These are phyloP conservation scores for Ogataea henricii DNA, from an alignment of 805 yeast genomes.

Conservation along the genomic window DNA sequence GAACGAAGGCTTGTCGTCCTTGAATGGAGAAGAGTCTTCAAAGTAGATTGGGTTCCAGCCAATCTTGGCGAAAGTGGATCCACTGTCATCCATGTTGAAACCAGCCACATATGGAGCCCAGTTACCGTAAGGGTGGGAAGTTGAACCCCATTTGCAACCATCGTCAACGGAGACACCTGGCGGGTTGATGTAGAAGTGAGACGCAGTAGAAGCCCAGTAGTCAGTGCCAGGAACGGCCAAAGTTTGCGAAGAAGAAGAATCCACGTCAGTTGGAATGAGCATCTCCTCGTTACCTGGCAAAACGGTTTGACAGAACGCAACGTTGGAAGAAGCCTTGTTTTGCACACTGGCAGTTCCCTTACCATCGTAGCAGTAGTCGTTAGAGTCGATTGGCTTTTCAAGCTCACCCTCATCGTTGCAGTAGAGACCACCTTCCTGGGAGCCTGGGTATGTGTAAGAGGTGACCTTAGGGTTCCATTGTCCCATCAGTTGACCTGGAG, in stretches of 20 bases:
- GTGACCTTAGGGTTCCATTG: slow-evolving; percentile 86
- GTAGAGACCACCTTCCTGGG: slow-evolving; percentile 80
- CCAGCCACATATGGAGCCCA: slow-evolving; percentile 96
- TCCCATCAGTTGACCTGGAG: slow-evolving; percentile 82
- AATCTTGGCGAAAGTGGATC: slow-evolving; percentile 77
- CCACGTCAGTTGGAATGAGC: slow-evolving; percentile 80
- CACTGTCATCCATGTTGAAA: slow-evolving; percentile 70
- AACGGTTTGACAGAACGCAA: slow-evolving; percentile 91
- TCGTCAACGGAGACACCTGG: slow-evolving; percentile 78
- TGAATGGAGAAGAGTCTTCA: slow-evolving; percentile 58
- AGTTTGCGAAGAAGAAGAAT: slow-evolving; percentile 46
- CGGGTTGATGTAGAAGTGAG: slow-evolving; percentile 82
- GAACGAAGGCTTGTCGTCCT: slow-evolving; percentile 56
- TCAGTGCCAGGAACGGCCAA: slow-evolving; percentile 85
- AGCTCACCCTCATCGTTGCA: slow-evolving; percentile 73
- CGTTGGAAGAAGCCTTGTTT: slow-evolving; percentile 57
- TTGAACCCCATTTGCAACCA: slow-evolving; percentile 84
- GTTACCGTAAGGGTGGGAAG: slow-evolving; percentile 71
- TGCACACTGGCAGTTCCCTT: slow-evolving; percentile 63
- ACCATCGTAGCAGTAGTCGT: slow-evolving; percentile 74
- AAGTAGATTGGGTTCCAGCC: slow-evolving; percentile 91
- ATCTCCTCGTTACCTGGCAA: slow-evolving; percentile 93
- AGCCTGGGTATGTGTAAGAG: slow-evolving; percentile 72
- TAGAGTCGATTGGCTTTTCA: slow-evolving; percentile 58
- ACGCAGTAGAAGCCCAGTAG: slow-evolving; percentile 84